Conservation (phyloP, 2,329 filamentous ascomycete species). For the Albifimbria verrucaria region DNA sequence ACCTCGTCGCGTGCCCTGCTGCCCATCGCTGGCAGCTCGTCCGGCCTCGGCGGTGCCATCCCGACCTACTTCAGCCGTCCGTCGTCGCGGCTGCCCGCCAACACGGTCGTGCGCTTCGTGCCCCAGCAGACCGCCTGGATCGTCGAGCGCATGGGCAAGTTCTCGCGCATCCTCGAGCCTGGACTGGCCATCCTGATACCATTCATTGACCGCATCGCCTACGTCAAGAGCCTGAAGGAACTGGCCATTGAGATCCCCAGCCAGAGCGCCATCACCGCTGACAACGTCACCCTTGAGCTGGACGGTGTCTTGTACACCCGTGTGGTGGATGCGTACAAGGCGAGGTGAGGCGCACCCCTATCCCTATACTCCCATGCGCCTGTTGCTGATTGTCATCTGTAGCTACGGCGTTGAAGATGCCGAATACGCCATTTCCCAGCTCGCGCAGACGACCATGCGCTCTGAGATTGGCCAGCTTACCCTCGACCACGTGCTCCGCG, state of each 20-base stretch:
- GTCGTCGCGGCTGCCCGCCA: conserved; percentile 68
- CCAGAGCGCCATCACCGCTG: conserved; percentile 95
- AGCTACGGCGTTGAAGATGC: conserved; percentile 98
- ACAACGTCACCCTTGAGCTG: conserved; percentile 95
- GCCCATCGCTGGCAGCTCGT: conserved; percentile 21
- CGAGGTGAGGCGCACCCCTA: conserved; percentile 59
- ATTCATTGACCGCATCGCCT: conserved; percentile 92
- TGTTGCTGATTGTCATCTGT: conserved; percentile 4
- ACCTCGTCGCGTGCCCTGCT: conserved; percentile 28
- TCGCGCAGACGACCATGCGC: conserved; percentile 98
- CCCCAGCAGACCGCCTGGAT: conserved; percentile 99
- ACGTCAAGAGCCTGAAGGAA: conserved; percentile 97
- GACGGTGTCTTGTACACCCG: conserved; percentile 94
- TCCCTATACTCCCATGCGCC: too few relatives aligned
- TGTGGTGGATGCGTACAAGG: conserved; percentile 97
- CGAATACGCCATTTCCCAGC: conserved; percentile 96
- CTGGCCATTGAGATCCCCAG: conserved; percentile 94
- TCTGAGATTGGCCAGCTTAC: conserved; percentile 96
- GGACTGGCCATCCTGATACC: conserved; percentile 86
- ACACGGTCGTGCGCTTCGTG: conserved; percentile 93
- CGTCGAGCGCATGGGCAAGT: conserved; percentile 98
- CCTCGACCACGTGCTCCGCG: conserved; percentile 95
- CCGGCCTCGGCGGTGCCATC: conserved; percentile 29
- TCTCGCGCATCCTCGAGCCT: conserved; percentile 87
- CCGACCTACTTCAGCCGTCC: conserved; percentile 75